A percentile compares a stretch with the other conserved stretches of the same genome.
Evolutionary conservation across 768 basidiomycete genomes (phyloP).

Genomic region (Cyathus striatus): DNA sequence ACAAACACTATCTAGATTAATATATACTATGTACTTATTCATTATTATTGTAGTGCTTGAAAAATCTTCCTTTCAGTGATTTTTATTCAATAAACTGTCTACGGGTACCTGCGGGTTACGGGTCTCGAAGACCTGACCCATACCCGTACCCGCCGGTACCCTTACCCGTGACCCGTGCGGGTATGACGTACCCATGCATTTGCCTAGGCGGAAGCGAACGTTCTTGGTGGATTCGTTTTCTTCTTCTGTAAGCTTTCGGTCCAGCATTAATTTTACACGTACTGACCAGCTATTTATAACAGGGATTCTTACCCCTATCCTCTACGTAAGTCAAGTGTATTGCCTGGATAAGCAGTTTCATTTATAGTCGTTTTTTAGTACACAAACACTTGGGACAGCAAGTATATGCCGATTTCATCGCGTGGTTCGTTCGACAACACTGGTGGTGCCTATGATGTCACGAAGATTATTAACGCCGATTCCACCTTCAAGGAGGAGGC

Average conservation of each 20-base stretch:
- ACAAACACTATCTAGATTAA: too few species aligned
- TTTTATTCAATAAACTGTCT: too few species aligned
- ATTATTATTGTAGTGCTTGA: too few species aligned
- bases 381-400: constrained; percentile 57
- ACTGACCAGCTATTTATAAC: neutral
- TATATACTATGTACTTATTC: too few species aligned
- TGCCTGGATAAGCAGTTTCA: neutral
- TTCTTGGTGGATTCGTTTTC: constrained; percentile 55
- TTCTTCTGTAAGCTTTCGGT: constrained; percentile 51
- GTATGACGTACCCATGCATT: too few species aligned
- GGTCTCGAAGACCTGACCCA: too few species aligned
- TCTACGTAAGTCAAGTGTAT: constrained; percentile 40
- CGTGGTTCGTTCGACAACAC: constrained; percentile 64
- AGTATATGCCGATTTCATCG: constrained; percentile 62
- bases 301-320: constrained; percentile 55
- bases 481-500: constrained; percentile 49
- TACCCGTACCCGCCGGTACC: too few species aligned
- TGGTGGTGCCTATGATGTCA: constrained; percentile 53
- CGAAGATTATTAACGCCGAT: constrained; percentile 47
- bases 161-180: too few species aligned
- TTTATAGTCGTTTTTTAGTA: constrained; percentile 26
- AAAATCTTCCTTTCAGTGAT: too few species aligned
- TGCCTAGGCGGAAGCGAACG: constrained; percentile 73
- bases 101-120: too few species aligned
- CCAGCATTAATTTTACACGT: neutral